A percentile compares a stretch with the other conserved stretches of the same genome.
These are phyloP conservation scores for Penicillium longicatenatum DNA, from an alignment of 495 filamentous ascomycete genomes.

Conservation along the genomic window DNA sequence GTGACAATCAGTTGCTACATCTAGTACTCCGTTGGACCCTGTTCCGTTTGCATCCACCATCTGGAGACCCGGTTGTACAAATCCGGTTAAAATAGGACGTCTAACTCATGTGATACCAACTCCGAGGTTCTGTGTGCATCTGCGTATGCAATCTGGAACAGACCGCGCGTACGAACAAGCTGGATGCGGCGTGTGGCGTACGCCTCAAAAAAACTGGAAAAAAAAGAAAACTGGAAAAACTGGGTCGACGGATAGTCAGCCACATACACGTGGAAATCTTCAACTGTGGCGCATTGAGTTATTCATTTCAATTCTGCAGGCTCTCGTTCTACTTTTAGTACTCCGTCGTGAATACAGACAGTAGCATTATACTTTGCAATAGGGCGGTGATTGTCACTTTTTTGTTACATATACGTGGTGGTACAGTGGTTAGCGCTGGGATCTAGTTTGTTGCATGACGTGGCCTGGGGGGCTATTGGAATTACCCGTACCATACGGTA, in stretches of 20 bases:
- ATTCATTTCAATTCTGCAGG: background rate
- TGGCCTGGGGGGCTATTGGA: conserved; percentile 11
- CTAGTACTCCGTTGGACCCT: background rate
- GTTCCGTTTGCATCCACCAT: background rate
- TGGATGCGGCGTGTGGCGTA: background rate
- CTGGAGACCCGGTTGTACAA: background rate
- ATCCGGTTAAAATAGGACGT: background rate
- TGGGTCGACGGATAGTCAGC: conserved; percentile 1
- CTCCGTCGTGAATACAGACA: too few species aligned
- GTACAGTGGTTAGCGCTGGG: background rate
- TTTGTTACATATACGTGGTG: background rate
- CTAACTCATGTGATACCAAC: background rate
- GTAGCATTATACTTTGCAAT: too few species aligned
- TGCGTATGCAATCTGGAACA: conserved; percentile 2
- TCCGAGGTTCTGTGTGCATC: background rate
- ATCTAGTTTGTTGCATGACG: conserved; percentile 8
- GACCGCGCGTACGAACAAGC: background rate
- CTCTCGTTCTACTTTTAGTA: background rate
- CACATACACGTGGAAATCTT: conserved; percentile 16
- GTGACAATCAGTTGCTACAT: background rate
- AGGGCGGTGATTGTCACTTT: background rate
- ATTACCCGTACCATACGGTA: conserved; percentile 1
- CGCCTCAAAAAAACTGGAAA: background rate
- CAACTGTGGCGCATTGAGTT: conserved; percentile 6
- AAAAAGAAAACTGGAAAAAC: background rate